Evolutionary conservation across 495 filamentous ascomycete species (phyloP), one percentile per base, ranked within the genome.

Genomic region (Aspergillus sclerotioniger): DNA sequence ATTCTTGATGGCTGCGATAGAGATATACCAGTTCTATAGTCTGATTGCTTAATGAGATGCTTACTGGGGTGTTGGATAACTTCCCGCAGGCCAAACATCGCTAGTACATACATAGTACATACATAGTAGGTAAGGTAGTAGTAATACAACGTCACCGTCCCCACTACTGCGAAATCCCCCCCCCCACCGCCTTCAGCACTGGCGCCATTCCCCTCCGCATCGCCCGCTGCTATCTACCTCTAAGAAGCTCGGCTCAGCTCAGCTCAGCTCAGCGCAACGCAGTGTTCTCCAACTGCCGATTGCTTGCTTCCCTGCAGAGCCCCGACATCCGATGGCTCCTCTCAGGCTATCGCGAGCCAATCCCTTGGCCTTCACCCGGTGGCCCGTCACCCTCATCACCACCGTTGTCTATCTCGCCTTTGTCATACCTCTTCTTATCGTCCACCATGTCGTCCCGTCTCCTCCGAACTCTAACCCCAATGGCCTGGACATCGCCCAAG

Each of bases 401-500:
- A 82, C 85, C 3, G 61, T 84, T 60, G 78, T 88, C 39, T 94
- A 93, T 65, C 70, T 90, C 49, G 86, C 85, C 29, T 70, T 93
- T 21, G 71, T 89, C 56, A 81, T 86, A 53, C 83, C 88, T 32
- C 75, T 95, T 29, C 72, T 96, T 57, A 74, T 88, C 58, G 79
- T 90, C 57, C 90, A 96, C 67, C 82, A 87, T 70, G 82, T 84
- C 49, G 84, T 93, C 31, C 92, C 92, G 0, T 58, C 81, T 32
- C 82, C 85, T n/a, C 86, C 90, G 2, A 75, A 62, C n/a, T 80
- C 81, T 44, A 76, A 75, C 37, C 76, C 78, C 19, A 71, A 72
- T 35, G 90, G 89, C 21, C 74, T 92, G 51, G 87, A 96, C 62
- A 73, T 96, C 16, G 84, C 85, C 25, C 84, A 91, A 74, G 92